Percentiles rank a stretch among this genome's conserved stretches.
Conservation (phyloP, 1,284 basidiomycete genomes). For the Sphagnurus paluster region DNA sequence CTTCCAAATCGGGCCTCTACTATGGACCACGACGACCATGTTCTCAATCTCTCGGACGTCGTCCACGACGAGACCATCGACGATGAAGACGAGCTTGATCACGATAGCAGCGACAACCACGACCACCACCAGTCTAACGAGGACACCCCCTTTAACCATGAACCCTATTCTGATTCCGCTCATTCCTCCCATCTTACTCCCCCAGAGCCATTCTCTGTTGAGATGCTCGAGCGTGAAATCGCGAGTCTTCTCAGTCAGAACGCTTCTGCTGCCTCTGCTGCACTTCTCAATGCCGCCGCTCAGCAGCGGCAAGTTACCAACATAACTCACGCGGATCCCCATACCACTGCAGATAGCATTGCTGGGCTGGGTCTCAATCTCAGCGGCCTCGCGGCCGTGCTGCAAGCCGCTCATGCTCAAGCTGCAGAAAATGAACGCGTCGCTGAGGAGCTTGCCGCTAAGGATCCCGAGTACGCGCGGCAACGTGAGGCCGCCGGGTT, state of each 20-base stretch:
- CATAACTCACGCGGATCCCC: conserved; percentile 27
- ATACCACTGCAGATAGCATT: conserved; percentile 26
- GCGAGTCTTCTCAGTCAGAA: conserved; percentile 69
- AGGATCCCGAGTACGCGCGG: conserved; percentile 39
- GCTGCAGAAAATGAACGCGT: conserved; percentile 49
- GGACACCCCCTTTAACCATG: conserved; percentile 37
- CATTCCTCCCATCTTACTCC: conserved; percentile 31
- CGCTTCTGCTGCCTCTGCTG: conserved; percentile 60
- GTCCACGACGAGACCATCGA: conserved; percentile 71
- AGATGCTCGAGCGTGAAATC: conserved; percentile 74
- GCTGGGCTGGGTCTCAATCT: conserved; percentile 49
- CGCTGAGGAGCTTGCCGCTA: conserved; percentile 42
- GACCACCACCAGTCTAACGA: conserved; percentile 29
- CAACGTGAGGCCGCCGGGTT: conserved; percentile 41
- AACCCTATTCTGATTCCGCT: conserved; percentile 24
- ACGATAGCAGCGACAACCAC: conserved; percentile 25
- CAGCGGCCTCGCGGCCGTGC: conserved; percentile 65
- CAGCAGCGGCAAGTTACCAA: conserved; percentile 57
- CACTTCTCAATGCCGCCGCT: conserved; percentile 57
- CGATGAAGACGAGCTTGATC: conserved; percentile 36
- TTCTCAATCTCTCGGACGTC: conserved; percentile 74
- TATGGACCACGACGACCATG: conserved; percentile 64
- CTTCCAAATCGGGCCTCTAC: conserved; percentile 19
- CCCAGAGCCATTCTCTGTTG: conserved; percentile 54
- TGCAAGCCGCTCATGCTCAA: conserved; percentile 72